A percentile compares a stretch with the other conserved stretches of the same genome.
Evolutionary conservation across 768 basidiomycete genomes (phyloP).

Genomic region (Tephrocybe rancida): DNA sequence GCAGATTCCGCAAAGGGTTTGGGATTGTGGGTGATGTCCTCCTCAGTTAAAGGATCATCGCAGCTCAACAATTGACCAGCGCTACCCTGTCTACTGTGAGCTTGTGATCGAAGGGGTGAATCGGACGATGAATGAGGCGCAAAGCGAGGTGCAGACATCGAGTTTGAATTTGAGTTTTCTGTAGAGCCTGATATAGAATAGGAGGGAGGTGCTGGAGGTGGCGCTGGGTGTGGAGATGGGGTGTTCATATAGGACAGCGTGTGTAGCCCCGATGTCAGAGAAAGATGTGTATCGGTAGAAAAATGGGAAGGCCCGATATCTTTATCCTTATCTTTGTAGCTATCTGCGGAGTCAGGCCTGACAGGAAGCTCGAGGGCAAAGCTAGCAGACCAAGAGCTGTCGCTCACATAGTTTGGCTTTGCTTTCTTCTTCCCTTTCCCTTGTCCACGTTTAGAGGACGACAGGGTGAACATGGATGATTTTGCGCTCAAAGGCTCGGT

Average conservation of each 20-base stretch:
- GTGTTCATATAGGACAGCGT: conserved; percentile 28
- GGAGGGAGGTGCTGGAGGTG: conserved; percentile 28
- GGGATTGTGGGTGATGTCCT: neutral
- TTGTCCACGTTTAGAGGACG: conserved; percentile 25
- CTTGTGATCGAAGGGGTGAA: conserved; percentile 15
- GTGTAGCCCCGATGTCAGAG: conserved; percentile 15
- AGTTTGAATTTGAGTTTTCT: conserved; percentile 18
- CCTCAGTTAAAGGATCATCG: conserved; percentile 14
- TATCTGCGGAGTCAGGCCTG: conserved; percentile 26
- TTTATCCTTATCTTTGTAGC: conserved; percentile 22
- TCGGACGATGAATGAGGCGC: conserved; percentile 29
- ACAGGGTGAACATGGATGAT: conserved; percentile 27
- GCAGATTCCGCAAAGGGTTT: conserved; percentile 1
- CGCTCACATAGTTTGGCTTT: conserved; percentile 23
- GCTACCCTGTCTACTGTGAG: conserved; percentile 17
- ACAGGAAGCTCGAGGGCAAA: conserved; percentile 36
- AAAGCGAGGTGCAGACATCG: conserved; percentile 22
- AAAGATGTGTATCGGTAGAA: conserved; percentile 1
- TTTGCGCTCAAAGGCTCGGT: conserved; percentile 23
- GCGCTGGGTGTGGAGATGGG: conserved; percentile 16
- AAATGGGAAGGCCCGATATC: conserved; percentile 16
- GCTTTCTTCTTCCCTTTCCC: conserved; percentile 40
- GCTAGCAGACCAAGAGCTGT: conserved; percentile 37
- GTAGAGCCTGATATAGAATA: conserved; percentile 31
- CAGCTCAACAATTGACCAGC: conserved; percentile 22